Evolutionary conservation across 495 filamentous ascomycete genomes (phyloP), one percentile per base, ranked within the genome.

Genomic region (Collariella sp.): DNA sequence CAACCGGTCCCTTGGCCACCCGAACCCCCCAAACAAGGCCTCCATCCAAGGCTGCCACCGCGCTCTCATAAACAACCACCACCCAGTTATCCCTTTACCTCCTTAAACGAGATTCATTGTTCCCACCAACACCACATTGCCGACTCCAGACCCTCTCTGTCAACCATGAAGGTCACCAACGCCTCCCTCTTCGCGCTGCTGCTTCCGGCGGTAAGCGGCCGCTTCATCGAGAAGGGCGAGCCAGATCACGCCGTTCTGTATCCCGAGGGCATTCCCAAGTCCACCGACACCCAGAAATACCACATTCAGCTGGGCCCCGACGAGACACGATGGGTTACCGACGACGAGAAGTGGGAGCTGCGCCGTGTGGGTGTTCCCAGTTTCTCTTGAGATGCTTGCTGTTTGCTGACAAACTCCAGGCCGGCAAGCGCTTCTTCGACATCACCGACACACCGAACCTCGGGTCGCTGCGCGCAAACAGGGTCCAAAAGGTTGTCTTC

Each of bases 291-390:
- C 29, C 78, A 85, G 47, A 76, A 76, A 60, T 95, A 79, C 62
- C 77, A 93, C 33, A 85, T 98, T 55, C 91, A 98, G 74, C 71
- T 95, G n/a, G 75, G 80, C 15, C 91, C 89, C n/a, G 89, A 87
- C 54, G 78, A 88, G 59, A 89, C 82, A 20, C 70, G 75, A 71
- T 94, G 87, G 86, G 83, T 96, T 22, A 91, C 87, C 0, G 91
- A 98, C 61, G 89, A 95, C 26, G 83, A 95, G 72, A 98, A 98
- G 72, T 96, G 94, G 87, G 81, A 79, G 58, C 73, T 97, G 55
- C 83, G 87, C 67, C 74, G 90, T 59, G 89, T 95, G 79, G 52
- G 83, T 70, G n/a, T 22, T 31, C 22, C 15, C 11, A 7, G 9
- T 2, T 6, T 5, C 2, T n/a, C 9, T 4, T 22, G 16, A 7